These are phyloP conservation scores for Colletotrichum ledebouriae DNA, from an alignment of 2,329 filamentous ascomycete species.

Conservation along the genomic window DNA sequence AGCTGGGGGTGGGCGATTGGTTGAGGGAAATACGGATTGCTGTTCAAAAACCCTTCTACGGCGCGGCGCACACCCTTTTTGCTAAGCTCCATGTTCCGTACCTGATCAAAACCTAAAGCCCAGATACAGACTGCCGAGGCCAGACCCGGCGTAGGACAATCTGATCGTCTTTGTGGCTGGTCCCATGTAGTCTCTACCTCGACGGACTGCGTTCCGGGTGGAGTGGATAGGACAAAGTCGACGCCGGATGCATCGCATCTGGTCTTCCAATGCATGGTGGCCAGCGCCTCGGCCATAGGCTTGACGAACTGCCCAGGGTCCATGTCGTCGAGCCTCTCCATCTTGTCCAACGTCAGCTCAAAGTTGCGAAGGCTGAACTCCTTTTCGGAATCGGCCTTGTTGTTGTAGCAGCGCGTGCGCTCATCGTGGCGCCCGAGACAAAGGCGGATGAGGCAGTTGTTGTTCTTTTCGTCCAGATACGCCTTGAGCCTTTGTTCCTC, in stretches of 20 bases:
- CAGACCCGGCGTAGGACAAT: no score
- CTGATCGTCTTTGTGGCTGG: no score
- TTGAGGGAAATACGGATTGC: no score
- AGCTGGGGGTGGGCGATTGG: no score
- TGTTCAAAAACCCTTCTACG: no score
- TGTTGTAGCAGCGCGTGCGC: neutral
- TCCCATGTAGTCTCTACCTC: no score
- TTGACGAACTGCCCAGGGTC: constrained; percentile 43
- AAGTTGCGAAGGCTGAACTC: constrained; percentile 50
- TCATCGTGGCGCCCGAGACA: constrained; percentile 44
- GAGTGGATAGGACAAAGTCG: constrained; percentile 50
- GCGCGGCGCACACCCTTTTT: no score
- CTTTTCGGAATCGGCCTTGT: neutral
- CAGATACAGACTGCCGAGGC: no score
- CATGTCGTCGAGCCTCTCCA: constrained; percentile 42
- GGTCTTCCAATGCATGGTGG: constrained; percentile 51
- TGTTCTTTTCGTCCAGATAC: neutral
- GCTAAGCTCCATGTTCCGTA: no score
- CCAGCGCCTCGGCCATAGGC: constrained; percentile 48
- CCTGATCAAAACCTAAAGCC: no score
- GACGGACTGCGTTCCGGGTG: neutral
- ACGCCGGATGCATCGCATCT: constrained; percentile 49
- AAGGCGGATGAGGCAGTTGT: constrained; percentile 20
- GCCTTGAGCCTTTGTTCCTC: neutral
- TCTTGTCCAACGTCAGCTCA: constrained; percentile 50